phyloP scores from a whole-genome alignment of 345 rosid genomes.

The Garcia nutans region DNA sequence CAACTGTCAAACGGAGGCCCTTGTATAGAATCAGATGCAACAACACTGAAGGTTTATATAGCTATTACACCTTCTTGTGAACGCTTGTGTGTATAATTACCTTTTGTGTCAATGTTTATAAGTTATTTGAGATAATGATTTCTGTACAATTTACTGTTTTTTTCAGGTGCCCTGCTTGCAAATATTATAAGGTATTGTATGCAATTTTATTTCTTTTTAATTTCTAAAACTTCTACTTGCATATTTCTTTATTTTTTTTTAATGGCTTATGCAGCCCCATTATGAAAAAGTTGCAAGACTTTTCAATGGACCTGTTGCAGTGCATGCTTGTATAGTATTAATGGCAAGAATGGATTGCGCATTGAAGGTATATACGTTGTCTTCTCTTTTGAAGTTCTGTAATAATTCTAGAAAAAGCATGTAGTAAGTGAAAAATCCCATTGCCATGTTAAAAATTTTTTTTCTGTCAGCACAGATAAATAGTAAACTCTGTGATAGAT shows the following conservation, averaged over 20 bases:
- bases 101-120: background rate
- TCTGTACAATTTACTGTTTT: slow-evolving; percentile 17
- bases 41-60: background rate
- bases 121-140: slow-evolving; percentile 14
- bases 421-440: slow-evolving; percentile 27
- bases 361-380: slow-evolving; percentile 51
- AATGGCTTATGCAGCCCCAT: slow-evolving; percentile 59
- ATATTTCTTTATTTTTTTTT: slow-evolving; percentile 13
- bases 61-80: background rate
- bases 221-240: slow-evolving; percentile 14
- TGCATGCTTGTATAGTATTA: slow-evolving; percentile 75
- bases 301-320: slow-evolving; percentile 81
- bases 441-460: too few relatives aligned
- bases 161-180: slow-evolving; percentile 98
- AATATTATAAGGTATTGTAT: slow-evolving; percentile 82
- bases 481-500: slow-evolving; percentile 76
- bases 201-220: background rate
- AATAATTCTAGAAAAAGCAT: background rate
- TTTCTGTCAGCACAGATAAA: slow-evolving; percentile 91
- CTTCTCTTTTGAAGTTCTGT: background rate
- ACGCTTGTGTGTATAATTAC: background rate
- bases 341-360: slow-evolving; percentile 97
- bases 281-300: slow-evolving; percentile 95
- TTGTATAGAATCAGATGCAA: background rate
- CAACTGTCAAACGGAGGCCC: too few relatives aligned